phyloP scores from a whole-genome alignment of 2,329 filamentous ascomycete genomes.

The Magnaporthiopsis rhizophila region DNA sequence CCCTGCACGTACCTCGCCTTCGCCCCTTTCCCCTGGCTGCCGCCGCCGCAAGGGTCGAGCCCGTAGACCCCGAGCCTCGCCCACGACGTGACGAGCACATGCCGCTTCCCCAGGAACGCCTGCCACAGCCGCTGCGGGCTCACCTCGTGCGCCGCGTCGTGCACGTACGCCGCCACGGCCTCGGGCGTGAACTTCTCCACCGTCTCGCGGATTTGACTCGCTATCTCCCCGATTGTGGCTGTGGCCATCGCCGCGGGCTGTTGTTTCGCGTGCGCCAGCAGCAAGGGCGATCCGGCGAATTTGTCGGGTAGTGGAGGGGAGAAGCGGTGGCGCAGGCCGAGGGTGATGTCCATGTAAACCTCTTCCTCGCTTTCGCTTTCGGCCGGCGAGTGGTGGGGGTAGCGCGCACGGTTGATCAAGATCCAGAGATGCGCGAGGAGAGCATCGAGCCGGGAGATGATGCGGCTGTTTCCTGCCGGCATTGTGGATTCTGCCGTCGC shows the following conservation, averaged over 20 bases:
- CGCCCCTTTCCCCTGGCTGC: conserved; percentile 14
- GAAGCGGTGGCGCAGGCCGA: conserved; percentile 31
- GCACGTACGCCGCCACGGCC: conserved; percentile 29
- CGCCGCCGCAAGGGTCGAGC: conserved; percentile 28
- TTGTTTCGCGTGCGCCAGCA: conserved; percentile 27
- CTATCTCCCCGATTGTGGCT: conserved; percentile 15
- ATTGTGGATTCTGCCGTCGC: conserved; percentile 9
- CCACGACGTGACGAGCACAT: conserved; percentile 38
- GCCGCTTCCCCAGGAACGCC: conserved; percentile 32
- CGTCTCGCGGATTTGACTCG: conserved; percentile 25
- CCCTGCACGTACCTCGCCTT: conserved; percentile 29
- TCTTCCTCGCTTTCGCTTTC: conserved; percentile 12
- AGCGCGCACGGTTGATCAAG: conserved; percentile 32
- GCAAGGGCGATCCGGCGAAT: conserved; percentile 36
- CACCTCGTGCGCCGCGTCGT: conserved; percentile 33
- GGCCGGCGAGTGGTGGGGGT: conserved; percentile 11
- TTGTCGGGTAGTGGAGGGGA: conserved; percentile 28
- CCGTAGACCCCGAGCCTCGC: conserved; percentile 27
- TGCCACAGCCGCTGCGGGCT: conserved; percentile 41
- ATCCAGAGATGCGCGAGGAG: conserved; percentile 38
- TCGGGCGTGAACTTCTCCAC: conserved; percentile 28
- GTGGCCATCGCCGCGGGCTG: not conserved
- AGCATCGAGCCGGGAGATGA: conserved; percentile 34
- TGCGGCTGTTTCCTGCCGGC: conserved; percentile 5
- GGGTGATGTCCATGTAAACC: conserved; percentile 31